phyloP scores from a whole-genome alignment of 306 rosid species.

The Quercus suber region DNA sequence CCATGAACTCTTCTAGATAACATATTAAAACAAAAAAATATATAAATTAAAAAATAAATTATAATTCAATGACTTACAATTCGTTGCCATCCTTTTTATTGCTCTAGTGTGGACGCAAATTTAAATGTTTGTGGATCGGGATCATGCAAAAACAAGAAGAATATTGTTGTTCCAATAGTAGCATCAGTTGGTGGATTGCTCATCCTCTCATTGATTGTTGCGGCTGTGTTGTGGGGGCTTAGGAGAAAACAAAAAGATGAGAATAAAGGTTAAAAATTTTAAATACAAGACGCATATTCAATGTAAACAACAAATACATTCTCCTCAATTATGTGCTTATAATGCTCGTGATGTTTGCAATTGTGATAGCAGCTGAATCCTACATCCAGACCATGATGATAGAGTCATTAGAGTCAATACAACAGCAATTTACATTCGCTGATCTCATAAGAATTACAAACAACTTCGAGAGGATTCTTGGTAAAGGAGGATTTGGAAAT shows the following conservation, averaged over 20 bases:
- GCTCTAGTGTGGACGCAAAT: conserved; percentile 26
- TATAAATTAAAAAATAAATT: no score
- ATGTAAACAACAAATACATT: neutral
- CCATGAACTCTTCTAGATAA: neutral
- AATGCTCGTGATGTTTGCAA: neutral
- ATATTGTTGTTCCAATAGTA: neutral
- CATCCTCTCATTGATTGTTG: no score
- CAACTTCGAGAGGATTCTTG: conserved; percentile 41
- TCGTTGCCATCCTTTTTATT: neutral
- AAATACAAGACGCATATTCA: neutral
- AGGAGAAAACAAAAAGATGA: neutral
- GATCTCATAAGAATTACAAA: conserved; percentile 35
- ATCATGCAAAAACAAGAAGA: conserved; percentile 7
- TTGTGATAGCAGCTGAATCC: neutral
- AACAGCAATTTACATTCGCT: conserved; percentile 34
- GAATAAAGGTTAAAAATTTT: neutral
- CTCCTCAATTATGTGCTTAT: neutral
- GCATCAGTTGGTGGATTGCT: no score
- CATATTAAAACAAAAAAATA: no score
- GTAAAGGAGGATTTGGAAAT: conserved; percentile 56
- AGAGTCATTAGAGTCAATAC: conserved; percentile 7
- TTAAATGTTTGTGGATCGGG: conserved; percentile 14
- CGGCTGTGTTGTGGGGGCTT: no score
- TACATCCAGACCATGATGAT: neutral
- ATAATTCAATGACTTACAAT: no score